phyloP scores from a whole-genome alignment of 495 filamentous ascomycete genomes.

The Penicilliopsis zonata region DNA sequence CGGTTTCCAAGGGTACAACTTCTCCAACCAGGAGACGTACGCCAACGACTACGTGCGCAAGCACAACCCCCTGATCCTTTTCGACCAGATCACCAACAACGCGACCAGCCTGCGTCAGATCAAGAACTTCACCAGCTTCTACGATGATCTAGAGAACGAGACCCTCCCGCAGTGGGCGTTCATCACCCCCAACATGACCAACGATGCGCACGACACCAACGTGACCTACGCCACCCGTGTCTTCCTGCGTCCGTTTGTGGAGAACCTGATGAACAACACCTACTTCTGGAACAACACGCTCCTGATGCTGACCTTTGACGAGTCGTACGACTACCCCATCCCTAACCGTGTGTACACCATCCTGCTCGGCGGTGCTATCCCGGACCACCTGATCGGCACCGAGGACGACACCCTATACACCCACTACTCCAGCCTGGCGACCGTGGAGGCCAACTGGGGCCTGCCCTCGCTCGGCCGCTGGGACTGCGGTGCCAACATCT shows the following conservation, averaged over 20 bases:
- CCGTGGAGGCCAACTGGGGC: constrained; percentile 43
- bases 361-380: constrained; percentile 43
- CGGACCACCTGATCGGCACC: constrained; percentile 31
- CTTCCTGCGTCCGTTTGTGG: constrained; percentile 40
- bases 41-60: constrained; percentile 50
- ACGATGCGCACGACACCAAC: constrained; percentile 47
- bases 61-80: constrained; percentile 45
- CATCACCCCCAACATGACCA: constrained; percentile 54
- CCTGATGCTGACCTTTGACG: constrained; percentile 48
- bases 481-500: constrained; percentile 49
- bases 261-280: constrained; percentile 39
- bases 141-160: constrained; percentile 32
- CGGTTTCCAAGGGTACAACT: constrained; percentile 39
- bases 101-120: constrained; percentile 30
- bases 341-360: constrained; percentile 37
- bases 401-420: constrained; percentile 44
- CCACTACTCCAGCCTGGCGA: constrained; percentile 47
- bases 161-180: constrained; percentile 50
- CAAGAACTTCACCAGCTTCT: constrained; percentile 46
- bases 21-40: constrained; percentile 26
- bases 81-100: constrained; percentile 31
- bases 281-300: constrained; percentile 50
- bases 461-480: constrained; percentile 44
- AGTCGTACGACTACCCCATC: constrained; percentile 37
- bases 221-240: constrained; percentile 34